phyloP scores from a whole-genome alignment of 129 eudicot genomes.

The Flaveria trinervia region DNA sequence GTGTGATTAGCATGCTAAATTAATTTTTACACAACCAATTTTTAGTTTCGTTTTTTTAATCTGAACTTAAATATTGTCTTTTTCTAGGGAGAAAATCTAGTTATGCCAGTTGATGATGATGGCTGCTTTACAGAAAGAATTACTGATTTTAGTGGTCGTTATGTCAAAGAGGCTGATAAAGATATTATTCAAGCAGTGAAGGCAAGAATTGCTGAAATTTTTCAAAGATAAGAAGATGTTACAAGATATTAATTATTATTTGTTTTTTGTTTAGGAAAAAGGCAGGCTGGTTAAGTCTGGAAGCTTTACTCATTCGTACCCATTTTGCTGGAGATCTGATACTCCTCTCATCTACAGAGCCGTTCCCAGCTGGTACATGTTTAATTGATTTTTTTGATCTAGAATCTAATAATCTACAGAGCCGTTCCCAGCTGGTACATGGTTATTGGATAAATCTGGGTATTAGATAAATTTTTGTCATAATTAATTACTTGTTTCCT shows the following conservation, averaged over 20 bases:
- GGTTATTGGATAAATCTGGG: neutral
- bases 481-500: neutral
- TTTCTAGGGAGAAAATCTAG: constrained; percentile 60
- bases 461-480: neutral
- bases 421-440: constrained; percentile 69
- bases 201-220: constrained; percentile 37
- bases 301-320: constrained; percentile 54
- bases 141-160: constrained; percentile 56
- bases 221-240: neutral
- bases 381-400: neutral
- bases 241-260: neutral
- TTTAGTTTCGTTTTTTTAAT: neutral
- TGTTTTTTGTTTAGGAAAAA: constrained; percentile 45
- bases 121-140: constrained; percentile 77
- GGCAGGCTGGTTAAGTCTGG: constrained; percentile 77
- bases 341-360: constrained; percentile 33
- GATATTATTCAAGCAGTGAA: constrained; percentile 74
- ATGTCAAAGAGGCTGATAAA: constrained; percentile 71
- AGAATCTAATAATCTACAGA: constrained; percentile 21
- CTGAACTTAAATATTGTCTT: neutral
- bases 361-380: constrained; percentile 66
- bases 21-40: neutral
- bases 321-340: constrained; percentile 32
- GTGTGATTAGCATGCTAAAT: constrained; percentile 18
- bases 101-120: constrained; percentile 90